Conservation (phyloP, 768 basidiomycete genomes). For the Leccinum subtestaceum region DNA sequence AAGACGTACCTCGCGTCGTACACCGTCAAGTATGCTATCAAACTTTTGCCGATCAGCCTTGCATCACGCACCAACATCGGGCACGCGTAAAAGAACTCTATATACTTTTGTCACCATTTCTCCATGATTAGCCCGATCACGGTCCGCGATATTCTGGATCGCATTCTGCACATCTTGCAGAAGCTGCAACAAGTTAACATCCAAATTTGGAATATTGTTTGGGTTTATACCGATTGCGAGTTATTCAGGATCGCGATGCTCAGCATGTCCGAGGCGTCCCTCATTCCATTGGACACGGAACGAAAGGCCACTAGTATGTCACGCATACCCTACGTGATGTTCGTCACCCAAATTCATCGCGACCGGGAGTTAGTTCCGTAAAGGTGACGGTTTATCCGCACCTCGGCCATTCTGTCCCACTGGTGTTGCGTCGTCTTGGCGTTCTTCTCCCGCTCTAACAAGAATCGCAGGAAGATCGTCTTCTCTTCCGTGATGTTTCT, state of each 20-base stretch:
- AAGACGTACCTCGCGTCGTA: slow-evolving; percentile 23
- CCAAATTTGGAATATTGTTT: background rate
- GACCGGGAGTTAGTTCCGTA: background rate
- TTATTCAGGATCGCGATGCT: slow-evolving; percentile 9
- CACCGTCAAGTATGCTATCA: slow-evolving; percentile 22
- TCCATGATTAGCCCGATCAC: slow-evolving; percentile 17
- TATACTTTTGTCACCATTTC: slow-evolving; percentile 25
- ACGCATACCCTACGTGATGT: slow-evolving; percentile 29
- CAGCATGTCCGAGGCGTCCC: slow-evolving; percentile 22
- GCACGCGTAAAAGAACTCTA: background rate
- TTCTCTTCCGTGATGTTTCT: slow-evolving; percentile 62
- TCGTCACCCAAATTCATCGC: background rate
- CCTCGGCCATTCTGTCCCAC: slow-evolving; percentile 31
- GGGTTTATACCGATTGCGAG: slow-evolving; percentile 21
- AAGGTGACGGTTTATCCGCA: slow-evolving; percentile 12
- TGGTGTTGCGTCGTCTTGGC: slow-evolving; percentile 26
- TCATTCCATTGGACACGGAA: slow-evolving; percentile 18
- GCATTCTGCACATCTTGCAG: slow-evolving; percentile 18
- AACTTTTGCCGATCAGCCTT: slow-evolving; percentile 24
- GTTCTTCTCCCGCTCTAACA: slow-evolving; percentile 44
- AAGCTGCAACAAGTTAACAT: slow-evolving; percentile 21
- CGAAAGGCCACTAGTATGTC: slow-evolving; percentile 19
- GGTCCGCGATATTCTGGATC: slow-evolving; percentile 22
- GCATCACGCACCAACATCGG: background rate
- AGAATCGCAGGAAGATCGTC: slow-evolving; percentile 43